phyloP scores from a whole-genome alignment of 306 rosid species.

The Vigna hirtella region DNA sequence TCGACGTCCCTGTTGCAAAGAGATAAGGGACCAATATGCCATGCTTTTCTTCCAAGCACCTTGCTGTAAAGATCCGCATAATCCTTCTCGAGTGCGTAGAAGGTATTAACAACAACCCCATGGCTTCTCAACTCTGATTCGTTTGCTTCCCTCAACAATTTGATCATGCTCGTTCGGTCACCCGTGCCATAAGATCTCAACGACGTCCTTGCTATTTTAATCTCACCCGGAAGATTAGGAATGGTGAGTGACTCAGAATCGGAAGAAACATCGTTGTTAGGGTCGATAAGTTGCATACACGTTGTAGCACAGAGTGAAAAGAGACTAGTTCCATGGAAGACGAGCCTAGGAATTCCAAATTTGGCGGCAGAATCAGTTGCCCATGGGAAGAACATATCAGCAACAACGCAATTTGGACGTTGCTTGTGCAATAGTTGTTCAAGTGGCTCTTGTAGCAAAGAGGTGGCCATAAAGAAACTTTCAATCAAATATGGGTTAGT shows the following conservation, averaged over 20 bases:
- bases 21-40: constrained; percentile 56
- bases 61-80: constrained; percentile 28
- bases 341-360: constrained; percentile 48
- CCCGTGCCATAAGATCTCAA: neutral
- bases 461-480: neutral
- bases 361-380: constrained; percentile 8
- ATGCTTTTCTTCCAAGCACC: constrained; percentile 44
- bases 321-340: constrained; percentile 43
- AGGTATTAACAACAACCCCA: constrained; percentile 52
- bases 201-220: constrained; percentile 42
- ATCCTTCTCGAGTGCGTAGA: constrained; percentile 24
- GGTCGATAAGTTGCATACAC: constrained; percentile 7
- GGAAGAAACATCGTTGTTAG: constrained; percentile 44
- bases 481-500: neutral
- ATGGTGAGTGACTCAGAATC: constrained; percentile 49
- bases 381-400: constrained; percentile 50
- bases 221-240: constrained; percentile 51
- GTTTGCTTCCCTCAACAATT: neutral
- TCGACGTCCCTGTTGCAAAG: constrained; percentile 26
- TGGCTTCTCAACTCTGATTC: constrained; percentile 41
- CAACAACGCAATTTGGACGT: constrained; percentile 38
- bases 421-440: constrained; percentile 30
- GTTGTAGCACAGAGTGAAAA: constrained; percentile 43
- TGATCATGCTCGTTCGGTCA: constrained; percentile 48
- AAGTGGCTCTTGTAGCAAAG: constrained; percentile 37